Base-by-base conservation (phyloP, 345 rosid species). In the Citrus inodora region DNA sequence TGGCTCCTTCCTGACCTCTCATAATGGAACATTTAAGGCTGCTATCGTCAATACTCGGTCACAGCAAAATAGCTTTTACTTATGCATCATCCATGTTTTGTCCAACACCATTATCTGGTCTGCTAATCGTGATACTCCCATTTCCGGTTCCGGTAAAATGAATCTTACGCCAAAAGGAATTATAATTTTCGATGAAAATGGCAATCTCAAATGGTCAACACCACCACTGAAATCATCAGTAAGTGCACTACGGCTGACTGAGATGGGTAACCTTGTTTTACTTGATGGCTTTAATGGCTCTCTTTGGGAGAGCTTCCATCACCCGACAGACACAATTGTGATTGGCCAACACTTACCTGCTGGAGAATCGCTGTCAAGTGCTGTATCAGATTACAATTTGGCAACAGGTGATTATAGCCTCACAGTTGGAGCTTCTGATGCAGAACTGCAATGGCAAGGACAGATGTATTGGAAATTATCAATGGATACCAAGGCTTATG, bases 271-370 rank as follows among this genome's bases (percentile, higher is more conserved):
- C 78, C 90, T 95, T 67, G 86, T 90, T 73, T 72, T 95, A 22
- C 89, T 93, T 5, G 94, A 91, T 86, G 86, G 69, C 10, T 78
- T 75, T 27, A 95, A 93, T 74, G 75, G 1, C 74, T 88, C 94
- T 65, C 80, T 95, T 11, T 95, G 98, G 98, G 93, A 95, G 74
- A 95, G 95, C 79, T 95, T 95, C 77, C 56, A 80, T 0, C 2
- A 86, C 65, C 98, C 98, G 1, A 92, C 94, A 0, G 98, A 95
- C 80, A 87, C 97, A 2, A 84, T 95, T 61, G 92, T 92, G 38
- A 79, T 87, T 6, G 97, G 97, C 80, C 98, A 95, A 75, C 79
- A 19, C 19, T 84, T 95, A 2, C 80, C 65, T 1, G 40, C 77
- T 10, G 90, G 92, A 53, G 78, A 71, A 30, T 75, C 71, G 32